Evolutionary conservation across 495 filamentous ascomycete genomes (phyloP).

Genomic region (Neurospora terricola): DNA sequence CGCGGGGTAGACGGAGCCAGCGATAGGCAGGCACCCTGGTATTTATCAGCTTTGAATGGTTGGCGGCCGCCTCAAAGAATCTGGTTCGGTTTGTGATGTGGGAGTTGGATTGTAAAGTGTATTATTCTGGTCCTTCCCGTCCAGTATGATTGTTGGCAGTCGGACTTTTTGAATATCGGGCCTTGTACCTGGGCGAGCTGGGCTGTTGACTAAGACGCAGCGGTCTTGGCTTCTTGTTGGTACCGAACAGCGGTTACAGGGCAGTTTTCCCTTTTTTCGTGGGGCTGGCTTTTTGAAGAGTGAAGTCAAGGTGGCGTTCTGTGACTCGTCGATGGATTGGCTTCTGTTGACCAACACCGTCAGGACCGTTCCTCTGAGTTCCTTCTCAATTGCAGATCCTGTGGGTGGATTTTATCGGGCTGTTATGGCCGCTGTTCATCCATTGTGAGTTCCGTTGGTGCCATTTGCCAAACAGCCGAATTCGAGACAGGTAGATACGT

Average conservation of each 20-base stretch:
- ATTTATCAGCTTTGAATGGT: background rate
- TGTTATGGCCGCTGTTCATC: background rate
- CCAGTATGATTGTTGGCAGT: background rate
- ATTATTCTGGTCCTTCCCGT: background rate
- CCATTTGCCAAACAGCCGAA: background rate
- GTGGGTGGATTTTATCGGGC: background rate
- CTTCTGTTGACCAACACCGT: background rate
- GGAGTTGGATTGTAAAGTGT: background rate
- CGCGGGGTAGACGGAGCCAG: background rate
- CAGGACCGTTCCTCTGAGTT: background rate
- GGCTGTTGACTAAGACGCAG: background rate
- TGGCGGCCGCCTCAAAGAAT: background rate
- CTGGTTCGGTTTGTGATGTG: background rate
- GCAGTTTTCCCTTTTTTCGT: background rate
- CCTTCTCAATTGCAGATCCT: background rate
- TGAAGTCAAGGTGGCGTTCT: background rate
- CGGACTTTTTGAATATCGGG: background rate
- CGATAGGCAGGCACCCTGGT: background rate
- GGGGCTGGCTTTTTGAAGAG: background rate
- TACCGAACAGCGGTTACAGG: background rate
- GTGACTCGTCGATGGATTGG: background rate
- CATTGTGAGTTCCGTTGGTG: background rate
- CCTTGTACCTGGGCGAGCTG: background rate
- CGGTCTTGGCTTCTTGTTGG: background rate
- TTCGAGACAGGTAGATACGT: background rate